Evolutionary conservation across 768 basidiomycete species (phyloP).

Genomic region (Pleurotus giganteus): DNA sequence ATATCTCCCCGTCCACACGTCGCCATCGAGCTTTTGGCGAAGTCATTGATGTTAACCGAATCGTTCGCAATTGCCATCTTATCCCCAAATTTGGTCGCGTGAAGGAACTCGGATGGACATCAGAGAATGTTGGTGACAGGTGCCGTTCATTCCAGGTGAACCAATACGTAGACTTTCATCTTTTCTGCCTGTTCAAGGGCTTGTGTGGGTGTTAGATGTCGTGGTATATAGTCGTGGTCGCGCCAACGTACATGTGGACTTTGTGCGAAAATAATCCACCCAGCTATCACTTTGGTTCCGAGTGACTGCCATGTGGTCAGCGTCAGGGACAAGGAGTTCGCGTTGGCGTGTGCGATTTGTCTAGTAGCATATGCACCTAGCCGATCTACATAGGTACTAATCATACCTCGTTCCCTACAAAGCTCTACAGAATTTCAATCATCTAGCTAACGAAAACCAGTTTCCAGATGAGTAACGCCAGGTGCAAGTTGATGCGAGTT

Average conservation of each 20-base stretch:
- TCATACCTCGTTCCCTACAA: no score
- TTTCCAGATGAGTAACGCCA: no score
- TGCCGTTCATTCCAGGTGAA: background rate
- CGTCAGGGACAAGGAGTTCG: no score
- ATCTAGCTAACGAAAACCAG: no score
- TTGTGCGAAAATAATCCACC: no score
- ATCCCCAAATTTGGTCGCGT: background rate
- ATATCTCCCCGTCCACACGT: constrained; percentile 16
- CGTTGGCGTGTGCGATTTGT: no score
- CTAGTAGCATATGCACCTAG: no score
- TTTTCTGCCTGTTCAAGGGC: background rate
- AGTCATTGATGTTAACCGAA: background rate
- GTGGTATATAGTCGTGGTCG: background rate
- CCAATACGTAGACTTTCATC: background rate
- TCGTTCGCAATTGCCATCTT: background rate
- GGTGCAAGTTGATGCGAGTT: no score
- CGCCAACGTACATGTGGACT: background rate
- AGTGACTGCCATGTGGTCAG: no score
- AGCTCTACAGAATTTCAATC: no score
- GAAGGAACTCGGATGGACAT: background rate
- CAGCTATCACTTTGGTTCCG: no score
- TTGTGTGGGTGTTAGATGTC: background rate
- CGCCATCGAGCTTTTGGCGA: constrained; percentile 13
- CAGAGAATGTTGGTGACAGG: background rate
- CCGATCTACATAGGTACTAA: no score